Conservation (phyloP, 2,329 filamentous ascomycete species). For the Phialemoniopsis sp. region DNA sequence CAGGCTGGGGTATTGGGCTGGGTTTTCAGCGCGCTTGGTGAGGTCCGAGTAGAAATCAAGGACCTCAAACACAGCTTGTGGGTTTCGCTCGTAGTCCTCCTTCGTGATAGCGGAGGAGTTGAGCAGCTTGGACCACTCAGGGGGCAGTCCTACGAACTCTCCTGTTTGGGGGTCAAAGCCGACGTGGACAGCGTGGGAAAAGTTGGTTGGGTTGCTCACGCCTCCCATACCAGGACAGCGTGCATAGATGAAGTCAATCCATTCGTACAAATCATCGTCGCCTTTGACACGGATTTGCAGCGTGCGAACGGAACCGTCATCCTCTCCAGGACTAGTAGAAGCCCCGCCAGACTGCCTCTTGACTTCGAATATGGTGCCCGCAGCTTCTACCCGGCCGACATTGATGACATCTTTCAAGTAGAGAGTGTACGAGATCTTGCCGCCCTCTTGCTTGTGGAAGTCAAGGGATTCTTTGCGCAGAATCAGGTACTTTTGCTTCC, state of each 20-base stretch:
- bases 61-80: slow-evolving; percentile 77
- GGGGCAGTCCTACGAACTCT: slow-evolving; percentile 88
- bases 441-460: slow-evolving; percentile 87
- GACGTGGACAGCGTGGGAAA: slow-evolving; percentile 94
- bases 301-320: slow-evolving; percentile 76
- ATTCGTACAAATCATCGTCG: slow-evolving; percentile 96
- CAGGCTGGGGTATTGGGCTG: slow-evolving; percentile 62
- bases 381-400: slow-evolving; percentile 86
- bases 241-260: slow-evolving; percentile 98
- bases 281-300: slow-evolving; percentile 91
- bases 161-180: slow-evolving; percentile 95
- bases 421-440: slow-evolving; percentile 83
- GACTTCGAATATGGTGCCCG: slow-evolving; percentile 91
- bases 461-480: slow-evolving; percentile 90
- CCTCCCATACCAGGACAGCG: slow-evolving; percentile 96
- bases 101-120: slow-evolving; percentile 97
- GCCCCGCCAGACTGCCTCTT: slow-evolving; percentile 67
- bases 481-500: slow-evolving; percentile 90
- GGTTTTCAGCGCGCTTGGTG: slow-evolving; percentile 70
- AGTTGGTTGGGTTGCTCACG: slow-evolving; percentile 97
- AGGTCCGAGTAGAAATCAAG: slow-evolving; percentile 84
- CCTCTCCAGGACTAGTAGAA: slow-evolving; percentile 69
- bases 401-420: slow-evolving; percentile 83
- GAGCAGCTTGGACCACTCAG: slow-evolving; percentile 95
- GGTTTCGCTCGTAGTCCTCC: slow-evolving; percentile 97